Percentiles rank a stretch among this genome's conserved stretches.
These are phyloP conservation scores for Clitopilus passeckerianus DNA, from an alignment of 768 basidiomycete species.

Conservation along the genomic window DNA sequence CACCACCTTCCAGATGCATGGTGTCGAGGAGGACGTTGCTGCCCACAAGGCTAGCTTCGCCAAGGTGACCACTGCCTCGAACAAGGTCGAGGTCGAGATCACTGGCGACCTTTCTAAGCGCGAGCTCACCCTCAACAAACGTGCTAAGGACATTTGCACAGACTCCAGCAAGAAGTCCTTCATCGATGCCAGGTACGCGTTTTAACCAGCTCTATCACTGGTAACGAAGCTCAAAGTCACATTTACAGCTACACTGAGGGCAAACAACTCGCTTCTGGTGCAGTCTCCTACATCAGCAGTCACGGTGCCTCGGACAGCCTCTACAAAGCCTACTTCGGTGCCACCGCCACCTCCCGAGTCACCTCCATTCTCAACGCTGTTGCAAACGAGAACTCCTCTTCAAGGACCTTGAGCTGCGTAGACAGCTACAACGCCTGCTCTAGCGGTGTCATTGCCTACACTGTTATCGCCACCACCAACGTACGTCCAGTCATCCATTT, in stretches of 20 bases:
- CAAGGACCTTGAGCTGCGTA: slow-evolving; percentile 17
- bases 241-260: slow-evolving; percentile 27
- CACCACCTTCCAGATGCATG: slow-evolving; percentile 25
- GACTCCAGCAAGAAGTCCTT: slow-evolving; percentile 23
- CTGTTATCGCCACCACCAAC: slow-evolving; percentile 36
- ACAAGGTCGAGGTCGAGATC: slow-evolving; percentile 25
- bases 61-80: slow-evolving; percentile 17
- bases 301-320: slow-evolving; percentile 28
- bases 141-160: slow-evolving; percentile 29
- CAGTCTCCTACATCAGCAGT: slow-evolving; percentile 26
- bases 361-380: slow-evolving; percentile 27
- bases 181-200: slow-evolving; percentile 27
- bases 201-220: no score
- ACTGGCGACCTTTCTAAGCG: slow-evolving; percentile 26
- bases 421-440: background rate
- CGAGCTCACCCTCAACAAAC: slow-evolving; percentile 23
- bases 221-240: no score
- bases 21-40: slow-evolving; percentile 1
- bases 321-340: slow-evolving; percentile 32
- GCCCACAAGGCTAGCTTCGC: slow-evolving; percentile 14
- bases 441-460: slow-evolving; percentile 32
- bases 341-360: slow-evolving; percentile 25
- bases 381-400: slow-evolving; percentile 30
- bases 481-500: slow-evolving; percentile 16
- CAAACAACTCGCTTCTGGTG: slow-evolving; percentile 25